These are phyloP conservation scores for Pichia sp. DNA, from an alignment of 1,139 yeast genomes.

Conservation along the genomic window DNA sequence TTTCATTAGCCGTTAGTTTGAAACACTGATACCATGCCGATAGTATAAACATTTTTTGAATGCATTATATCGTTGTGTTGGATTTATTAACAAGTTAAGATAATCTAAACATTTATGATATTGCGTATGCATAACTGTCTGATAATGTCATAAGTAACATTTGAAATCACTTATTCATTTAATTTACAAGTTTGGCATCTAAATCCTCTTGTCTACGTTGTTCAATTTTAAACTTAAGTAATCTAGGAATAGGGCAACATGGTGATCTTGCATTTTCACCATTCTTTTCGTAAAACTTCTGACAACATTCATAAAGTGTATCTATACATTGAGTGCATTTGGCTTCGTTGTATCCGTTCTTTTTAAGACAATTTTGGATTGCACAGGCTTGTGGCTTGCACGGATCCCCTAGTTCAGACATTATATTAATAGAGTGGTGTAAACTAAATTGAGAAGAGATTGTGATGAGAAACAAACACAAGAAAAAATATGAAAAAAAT, in stretches of 20 bases:
- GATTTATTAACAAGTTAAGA: too few relatives aligned
- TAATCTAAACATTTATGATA: too few relatives aligned
- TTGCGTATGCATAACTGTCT: too few relatives aligned
- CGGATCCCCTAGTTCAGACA: constrained; percentile 32
- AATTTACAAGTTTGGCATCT: constrained; percentile 43
- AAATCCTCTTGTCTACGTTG: constrained; percentile 47
- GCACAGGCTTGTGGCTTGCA: constrained; percentile 67
- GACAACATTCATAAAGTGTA: constrained; percentile 55
- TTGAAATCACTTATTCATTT: neutral
- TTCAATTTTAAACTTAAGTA: constrained; percentile 50
- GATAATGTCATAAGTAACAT: too few relatives aligned
- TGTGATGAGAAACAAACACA: too few relatives aligned
- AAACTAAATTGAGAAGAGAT: too few relatives aligned
- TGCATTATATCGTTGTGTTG: too few relatives aligned
- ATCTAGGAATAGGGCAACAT: constrained; percentile 58
- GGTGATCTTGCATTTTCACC: constrained; percentile 52
- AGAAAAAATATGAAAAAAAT: too few relatives aligned
- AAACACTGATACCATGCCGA: too few relatives aligned
- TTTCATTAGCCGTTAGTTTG: too few relatives aligned
- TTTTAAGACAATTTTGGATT: constrained; percentile 54
- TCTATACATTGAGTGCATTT: constrained; percentile 57
- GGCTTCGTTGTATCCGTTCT: constrained; percentile 52
- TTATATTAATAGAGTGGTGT: neutral
- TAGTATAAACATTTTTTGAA: too few relatives aligned
- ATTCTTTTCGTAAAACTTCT: constrained; percentile 43